These are phyloP conservation scores for Pichia sp. DNA, from an alignment of 1,139 yeast species.

Conservation along the genomic window DNA sequence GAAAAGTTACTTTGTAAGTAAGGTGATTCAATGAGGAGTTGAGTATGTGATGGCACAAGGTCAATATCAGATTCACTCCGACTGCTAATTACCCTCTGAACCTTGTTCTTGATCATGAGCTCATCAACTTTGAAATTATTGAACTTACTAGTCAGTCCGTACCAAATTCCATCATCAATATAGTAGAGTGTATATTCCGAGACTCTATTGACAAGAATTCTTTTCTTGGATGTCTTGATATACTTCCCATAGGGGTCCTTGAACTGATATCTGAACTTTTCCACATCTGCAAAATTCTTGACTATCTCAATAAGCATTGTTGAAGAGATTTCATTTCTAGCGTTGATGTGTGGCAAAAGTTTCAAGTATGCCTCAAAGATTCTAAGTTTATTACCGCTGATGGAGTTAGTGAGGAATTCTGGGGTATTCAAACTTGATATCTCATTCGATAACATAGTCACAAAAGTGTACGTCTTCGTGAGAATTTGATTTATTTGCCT, in stretches of 20 bases:
- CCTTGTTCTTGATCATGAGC: slow-evolving; percentile 25
- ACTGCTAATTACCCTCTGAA: neutral
- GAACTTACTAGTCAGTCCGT: slow-evolving; percentile 39
- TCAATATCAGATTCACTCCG: slow-evolving; percentile 16
- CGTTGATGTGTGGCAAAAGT: slow-evolving; percentile 32
- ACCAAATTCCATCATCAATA: slow-evolving; percentile 33
- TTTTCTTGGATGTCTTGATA: slow-evolving; percentile 10
- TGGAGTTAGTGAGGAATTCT: slow-evolving; percentile 17
- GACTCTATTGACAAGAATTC: slow-evolving; percentile 1
- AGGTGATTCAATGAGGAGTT: slow-evolving; percentile 23
- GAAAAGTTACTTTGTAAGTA: slow-evolving; percentile 25
- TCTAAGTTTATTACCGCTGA: slow-evolving; percentile 36
- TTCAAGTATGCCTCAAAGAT: slow-evolving; percentile 37
- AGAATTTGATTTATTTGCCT: slow-evolving; percentile 38
- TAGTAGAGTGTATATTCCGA: slow-evolving; percentile 22
- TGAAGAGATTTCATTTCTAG: slow-evolving; percentile 37
- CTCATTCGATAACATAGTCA: slow-evolving; percentile 25
- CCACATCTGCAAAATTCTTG: slow-evolving; percentile 36
- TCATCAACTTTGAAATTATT: slow-evolving; percentile 30
- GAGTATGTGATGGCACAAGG: slow-evolving; percentile 9
- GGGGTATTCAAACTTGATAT: slow-evolving; percentile 10
- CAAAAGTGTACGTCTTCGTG: slow-evolving; percentile 33
- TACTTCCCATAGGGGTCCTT: slow-evolving; percentile 9
- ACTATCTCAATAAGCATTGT: slow-evolving; percentile 38
- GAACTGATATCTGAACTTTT: slow-evolving; percentile 21